Base-by-base conservation (phyloP, 495 filamentous ascomycete genomes). In the Hypoxylon cercidicola region DNA sequence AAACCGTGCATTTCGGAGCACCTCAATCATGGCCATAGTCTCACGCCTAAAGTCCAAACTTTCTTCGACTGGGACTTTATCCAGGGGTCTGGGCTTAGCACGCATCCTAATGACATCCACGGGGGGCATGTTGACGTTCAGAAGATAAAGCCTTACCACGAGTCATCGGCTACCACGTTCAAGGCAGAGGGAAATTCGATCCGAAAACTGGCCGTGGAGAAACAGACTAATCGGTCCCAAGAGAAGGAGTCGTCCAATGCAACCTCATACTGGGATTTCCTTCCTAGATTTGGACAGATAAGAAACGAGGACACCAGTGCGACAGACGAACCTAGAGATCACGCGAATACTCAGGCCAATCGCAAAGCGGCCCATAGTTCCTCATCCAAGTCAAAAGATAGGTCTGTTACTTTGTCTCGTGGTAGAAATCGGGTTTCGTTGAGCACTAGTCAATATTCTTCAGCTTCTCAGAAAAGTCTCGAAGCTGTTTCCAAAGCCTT, bases 261-360 rank as follows among this genome's bases (percentile, higher is more conserved):
- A 25, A 40, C 53, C 16, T 40, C 51, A 1, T 73, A 71, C 37
- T 73, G 68, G 71, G 64, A 60, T 5, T 64, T 69, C 34, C 34
- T 71, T 4, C 68, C 68, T 34, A 35, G 43, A 30, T 51, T 66
- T 1, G 25, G 54, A 13, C 50, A 59, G 13, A 56, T 44, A 30
- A 45, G 16, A 19, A 55, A 45, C 34, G 49, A 69, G 28, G 49
- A 56, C 3, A 39, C 46, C 8, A 28, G 9, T 3, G 23, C 39
- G 8, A 16, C 20, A 9, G 6, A 40, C 2, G 64, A 62, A n/a
- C 28, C 39, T 5, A 19, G n/a, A 11, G 20, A 20, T 10, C 25
- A 39, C 19, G 5, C 30, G 5, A 35, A 11, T 45, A 20, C 48
- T 16, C 47, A 49, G 12, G 16, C 3, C 3, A 25, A 52, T 32